Base-by-base conservation (phyloP, 345 rosid genomes). In the Citrus unshiu region DNA sequence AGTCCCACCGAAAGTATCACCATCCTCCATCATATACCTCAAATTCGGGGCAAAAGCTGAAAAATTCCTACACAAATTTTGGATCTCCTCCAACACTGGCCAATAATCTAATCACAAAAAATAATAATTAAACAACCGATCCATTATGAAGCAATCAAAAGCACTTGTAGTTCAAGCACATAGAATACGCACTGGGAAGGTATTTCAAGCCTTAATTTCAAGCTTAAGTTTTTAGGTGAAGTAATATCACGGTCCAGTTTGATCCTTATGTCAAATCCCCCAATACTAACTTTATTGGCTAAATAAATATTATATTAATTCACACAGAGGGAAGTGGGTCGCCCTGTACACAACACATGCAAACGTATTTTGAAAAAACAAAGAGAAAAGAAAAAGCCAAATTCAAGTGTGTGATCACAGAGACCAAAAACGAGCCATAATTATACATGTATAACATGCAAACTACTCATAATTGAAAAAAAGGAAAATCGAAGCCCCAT, bases 1-100 rank as follows among this genome's bases (percentile, higher is more conserved):
- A 77, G 88, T 90, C 65, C 98, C 98, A 49, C 97, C 99, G 62
- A 93, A 95, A 51, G 70, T 77, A 9, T 82, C 81, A 24, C 85
- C 75, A 40, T 84, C 79, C 21, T 87, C 91, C 37, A 85, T 75
- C 81, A 88, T 76, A 61, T 95, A 92, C 84, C 84, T 89, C 90
- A 95, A 81, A 30, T 71, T 75, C 40, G 80, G 64, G 2, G 85
- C 54, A 73, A 68, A 62, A 3, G 62, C 68, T 13, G 88, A 84
- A 63, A 83, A 81, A 69, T 84, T 84, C 80, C 59, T 25, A 49
- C 84, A 82, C 63, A 89, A 84, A 40, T 82, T 87, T 67, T 84
- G 79, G 57, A 95, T 90, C 84, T 92, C 93, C 68, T 76, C 81
- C 74, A 85, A 70, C 75, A 84, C 95, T 58, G 46, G 35, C 88